Conservation (phyloP, 495 filamentous ascomycete genomes). For the Penicillium canescens region DNA sequence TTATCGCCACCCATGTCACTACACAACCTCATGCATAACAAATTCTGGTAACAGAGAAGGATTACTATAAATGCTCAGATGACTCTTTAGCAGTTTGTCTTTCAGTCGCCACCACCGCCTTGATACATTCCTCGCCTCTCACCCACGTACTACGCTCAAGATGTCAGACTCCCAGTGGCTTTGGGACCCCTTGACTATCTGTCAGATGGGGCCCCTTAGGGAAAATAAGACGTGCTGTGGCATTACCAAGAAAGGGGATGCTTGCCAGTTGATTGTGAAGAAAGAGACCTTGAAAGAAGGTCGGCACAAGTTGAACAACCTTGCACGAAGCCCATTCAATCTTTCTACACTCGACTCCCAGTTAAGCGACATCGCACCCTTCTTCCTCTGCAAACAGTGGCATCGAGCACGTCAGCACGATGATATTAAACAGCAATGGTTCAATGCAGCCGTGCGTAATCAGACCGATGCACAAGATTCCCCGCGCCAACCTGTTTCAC, state of each 20-base stretch:
- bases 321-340: not conserved
- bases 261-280: not conserved
- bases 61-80: too few relatives aligned
- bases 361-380: not conserved
- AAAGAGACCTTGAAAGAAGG: not conserved
- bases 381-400: not conserved
- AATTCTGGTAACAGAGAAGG: too few relatives aligned
- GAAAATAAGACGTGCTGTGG: not conserved
- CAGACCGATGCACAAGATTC: not conserved
- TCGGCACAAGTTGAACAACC: not conserved
- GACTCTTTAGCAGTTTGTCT: too few relatives aligned
- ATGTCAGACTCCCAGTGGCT: not conserved
- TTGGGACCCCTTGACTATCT: not conserved
- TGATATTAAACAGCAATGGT: not conserved
- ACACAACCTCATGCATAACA: too few relatives aligned
- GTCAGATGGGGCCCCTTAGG: not conserved
- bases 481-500: not conserved
- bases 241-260: not conserved
- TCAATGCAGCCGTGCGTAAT: not conserved
- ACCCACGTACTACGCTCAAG: not conserved
- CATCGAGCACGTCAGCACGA: not conserved
- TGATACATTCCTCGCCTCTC: too few relatives aligned
- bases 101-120: too few relatives aligned
- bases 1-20: too few relatives aligned
- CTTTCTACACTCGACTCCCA: not conserved